phyloP scores from a whole-genome alignment of 1,284 basidiomycete genomes.

The Paramarasmius palmivorus region DNA sequence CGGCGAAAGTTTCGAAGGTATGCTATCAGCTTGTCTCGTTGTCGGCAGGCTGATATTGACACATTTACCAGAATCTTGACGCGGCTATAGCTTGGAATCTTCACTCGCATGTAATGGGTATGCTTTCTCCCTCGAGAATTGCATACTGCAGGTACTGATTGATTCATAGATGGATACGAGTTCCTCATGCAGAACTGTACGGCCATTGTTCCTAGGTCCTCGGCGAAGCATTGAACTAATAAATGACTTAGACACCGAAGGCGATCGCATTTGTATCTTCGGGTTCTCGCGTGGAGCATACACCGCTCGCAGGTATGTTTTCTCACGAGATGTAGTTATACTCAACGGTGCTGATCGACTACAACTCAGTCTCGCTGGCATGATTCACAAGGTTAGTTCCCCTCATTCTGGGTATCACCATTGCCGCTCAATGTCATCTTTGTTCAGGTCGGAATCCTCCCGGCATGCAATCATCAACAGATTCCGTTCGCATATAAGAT shows the following conservation, averaged over 20 bases:
- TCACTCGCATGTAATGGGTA: conserved; percentile 56
- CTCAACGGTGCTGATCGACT: conserved; percentile 4
- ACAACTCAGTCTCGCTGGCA: conserved; percentile 46
- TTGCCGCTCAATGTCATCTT: too few relatives aligned
- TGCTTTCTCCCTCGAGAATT: neutral
- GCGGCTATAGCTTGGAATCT: conserved; percentile 54
- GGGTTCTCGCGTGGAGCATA: conserved; percentile 71
- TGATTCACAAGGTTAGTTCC: conserved; percentile 55
- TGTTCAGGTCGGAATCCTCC: conserved; percentile 9
- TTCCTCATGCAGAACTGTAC: conserved; percentile 66
- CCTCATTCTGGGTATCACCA: too few relatives aligned
- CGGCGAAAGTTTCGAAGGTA: conserved; percentile 34
- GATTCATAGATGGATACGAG: conserved; percentile 50
- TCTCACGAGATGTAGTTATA: neutral
- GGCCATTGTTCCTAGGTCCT: conserved; percentile 4
- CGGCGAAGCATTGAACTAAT: neutral
- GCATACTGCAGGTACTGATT: neutral
- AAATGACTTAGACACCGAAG: conserved; percentile 34
- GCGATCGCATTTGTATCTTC: conserved; percentile 59
- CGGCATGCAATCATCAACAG: conserved; percentile 41
- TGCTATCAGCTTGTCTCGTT: neutral
- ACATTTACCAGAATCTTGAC: conserved; percentile 39
- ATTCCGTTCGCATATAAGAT: conserved; percentile 55
- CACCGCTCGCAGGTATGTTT: conserved; percentile 40
- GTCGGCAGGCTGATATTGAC: neutral